Percentiles rank a stretch among this genome's conserved stretches.
Conservation (phyloP, 2,329 filamentous ascomycete genomes). For the Colletotrichum liriopes region DNA sequence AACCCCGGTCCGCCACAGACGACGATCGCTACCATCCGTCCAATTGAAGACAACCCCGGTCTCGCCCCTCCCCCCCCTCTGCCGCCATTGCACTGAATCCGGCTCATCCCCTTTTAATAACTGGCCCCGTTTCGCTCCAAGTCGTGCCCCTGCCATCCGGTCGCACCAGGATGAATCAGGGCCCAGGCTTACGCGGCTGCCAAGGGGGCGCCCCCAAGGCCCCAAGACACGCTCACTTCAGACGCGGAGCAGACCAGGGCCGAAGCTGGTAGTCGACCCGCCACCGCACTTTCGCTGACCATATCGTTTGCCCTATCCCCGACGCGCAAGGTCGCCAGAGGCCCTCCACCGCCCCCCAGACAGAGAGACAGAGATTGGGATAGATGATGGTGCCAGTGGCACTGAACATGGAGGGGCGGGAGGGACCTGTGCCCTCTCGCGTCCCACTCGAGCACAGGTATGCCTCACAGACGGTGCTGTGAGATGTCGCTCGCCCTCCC, state of each 20-base stretch:
- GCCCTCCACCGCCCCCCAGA: neutral
- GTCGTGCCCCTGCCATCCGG: conserved; percentile 33
- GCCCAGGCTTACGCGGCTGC: conserved; percentile 42
- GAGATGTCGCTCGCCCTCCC: no score
- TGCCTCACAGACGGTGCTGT: neutral
- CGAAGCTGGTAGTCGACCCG: neutral
- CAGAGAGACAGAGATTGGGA: conserved; percentile 12
- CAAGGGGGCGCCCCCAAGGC: conserved; percentile 23
- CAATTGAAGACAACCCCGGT: conserved; percentile 11
- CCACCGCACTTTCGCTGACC: neutral
- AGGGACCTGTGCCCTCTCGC: neutral
- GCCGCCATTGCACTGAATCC: conserved; percentile 33
- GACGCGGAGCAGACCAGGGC: conserved; percentile 12
- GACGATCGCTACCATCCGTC: conserved; percentile 4
- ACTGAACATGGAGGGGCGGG: neutral
- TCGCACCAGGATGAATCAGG: conserved; percentile 42
- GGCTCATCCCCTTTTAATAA: conserved; percentile 28
- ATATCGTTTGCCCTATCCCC: conserved; percentile 21
- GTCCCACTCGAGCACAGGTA: no score
- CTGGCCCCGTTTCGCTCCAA: conserved; percentile 26
- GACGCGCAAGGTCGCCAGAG: conserved; percentile 9
- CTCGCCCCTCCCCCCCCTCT: conserved; percentile 32
- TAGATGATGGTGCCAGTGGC: conserved; percentile 16
- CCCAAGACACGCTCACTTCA: conserved; percentile 36
- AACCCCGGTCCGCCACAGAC: neutral